These are phyloP conservation scores for Rhodotorula sp. DNA, from an alignment of 1,284 basidiomycete genomes.

Conservation along the genomic window DNA sequence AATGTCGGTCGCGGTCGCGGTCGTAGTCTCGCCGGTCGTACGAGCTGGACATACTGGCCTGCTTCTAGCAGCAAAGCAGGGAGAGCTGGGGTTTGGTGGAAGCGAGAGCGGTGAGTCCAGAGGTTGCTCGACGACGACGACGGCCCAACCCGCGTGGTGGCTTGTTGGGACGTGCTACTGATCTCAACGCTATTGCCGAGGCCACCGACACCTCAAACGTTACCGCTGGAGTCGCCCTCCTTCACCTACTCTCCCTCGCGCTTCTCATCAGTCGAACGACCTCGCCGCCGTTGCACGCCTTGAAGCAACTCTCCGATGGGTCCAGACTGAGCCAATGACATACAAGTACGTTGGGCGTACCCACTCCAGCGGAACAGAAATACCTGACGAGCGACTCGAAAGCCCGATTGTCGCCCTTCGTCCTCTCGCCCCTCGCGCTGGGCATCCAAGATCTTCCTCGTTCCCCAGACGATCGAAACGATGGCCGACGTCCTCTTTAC, in stretches of 20 bases:
- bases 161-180: not conserved
- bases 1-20: constrained; percentile 1
- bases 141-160: not conserved
- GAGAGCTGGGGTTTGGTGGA: no score
- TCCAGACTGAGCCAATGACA: no score
- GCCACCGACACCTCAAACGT: no score
- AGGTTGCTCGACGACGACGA: not conserved
- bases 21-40: constrained; percentile 17
- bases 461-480: not conserved
- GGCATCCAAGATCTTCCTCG: not conserved
- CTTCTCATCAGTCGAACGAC: not conserved
- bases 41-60: constrained; percentile 10
- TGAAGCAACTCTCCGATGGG: no score
- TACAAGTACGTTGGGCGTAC: no score
- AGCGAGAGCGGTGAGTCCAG: not conserved
- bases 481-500: constrained; percentile 2
- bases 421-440: not conserved
- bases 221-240: no score
- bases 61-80: not conserved
- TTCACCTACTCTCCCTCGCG: not conserved
- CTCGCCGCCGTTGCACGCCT: no score
- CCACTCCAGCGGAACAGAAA: no score
- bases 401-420: not conserved
- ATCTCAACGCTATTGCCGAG: no score
- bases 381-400: no score